Evolutionary conservation across 2,329 filamentous ascomycete genomes (phyloP).

Genomic region (Colletotrichum sp.): DNA sequence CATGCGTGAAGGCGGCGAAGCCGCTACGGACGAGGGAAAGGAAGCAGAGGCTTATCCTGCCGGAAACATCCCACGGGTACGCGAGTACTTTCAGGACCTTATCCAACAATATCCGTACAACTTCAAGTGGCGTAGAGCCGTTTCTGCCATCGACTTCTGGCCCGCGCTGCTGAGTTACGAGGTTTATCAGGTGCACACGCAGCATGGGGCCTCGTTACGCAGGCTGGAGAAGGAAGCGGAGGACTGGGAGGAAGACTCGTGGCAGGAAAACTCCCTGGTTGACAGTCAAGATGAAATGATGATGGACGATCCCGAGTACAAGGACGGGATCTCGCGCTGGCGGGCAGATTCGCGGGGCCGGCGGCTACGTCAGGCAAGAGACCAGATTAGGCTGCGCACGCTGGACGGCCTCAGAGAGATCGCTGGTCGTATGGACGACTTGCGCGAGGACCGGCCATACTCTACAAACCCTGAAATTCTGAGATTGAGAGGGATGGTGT

Average conservation of each 20-base stretch:
- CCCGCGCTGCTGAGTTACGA: constrained; percentile 81
- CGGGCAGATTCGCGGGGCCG: constrained; percentile 20
- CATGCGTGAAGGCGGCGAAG: constrained; percentile 59
- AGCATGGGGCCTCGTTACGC: constrained; percentile 53
- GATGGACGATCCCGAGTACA: constrained; percentile 27
- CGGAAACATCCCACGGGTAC: constrained; percentile 50
- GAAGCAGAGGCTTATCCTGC: constrained; percentile 30
- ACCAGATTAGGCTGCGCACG: constrained; percentile 53
- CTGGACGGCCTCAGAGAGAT: constrained; percentile 66
- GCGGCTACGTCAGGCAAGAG: constrained; percentile 35
- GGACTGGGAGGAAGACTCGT: constrained; percentile 30
- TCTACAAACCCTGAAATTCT: constrained; percentile 71
- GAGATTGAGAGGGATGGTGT: constrained; percentile 74
- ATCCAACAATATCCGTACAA: constrained; percentile 80
- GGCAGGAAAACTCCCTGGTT: constrained; percentile 11
- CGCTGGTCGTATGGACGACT: constrained; percentile 70
- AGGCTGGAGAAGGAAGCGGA: constrained; percentile 36
- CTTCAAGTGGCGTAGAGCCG: constrained; percentile 58
- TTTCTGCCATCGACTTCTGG: constrained; percentile 79
- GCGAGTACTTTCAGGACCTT: constrained; percentile 76
- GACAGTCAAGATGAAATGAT: constrained; percentile 16
- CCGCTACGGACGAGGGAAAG: constrained; percentile 10
- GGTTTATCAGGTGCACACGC: constrained; percentile 75
- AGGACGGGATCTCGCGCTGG: constrained; percentile 22
- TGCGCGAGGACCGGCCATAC: constrained; percentile 74